Conservation (phyloP, 805 yeast genomes). For the Candida coquimbonensis region DNA sequence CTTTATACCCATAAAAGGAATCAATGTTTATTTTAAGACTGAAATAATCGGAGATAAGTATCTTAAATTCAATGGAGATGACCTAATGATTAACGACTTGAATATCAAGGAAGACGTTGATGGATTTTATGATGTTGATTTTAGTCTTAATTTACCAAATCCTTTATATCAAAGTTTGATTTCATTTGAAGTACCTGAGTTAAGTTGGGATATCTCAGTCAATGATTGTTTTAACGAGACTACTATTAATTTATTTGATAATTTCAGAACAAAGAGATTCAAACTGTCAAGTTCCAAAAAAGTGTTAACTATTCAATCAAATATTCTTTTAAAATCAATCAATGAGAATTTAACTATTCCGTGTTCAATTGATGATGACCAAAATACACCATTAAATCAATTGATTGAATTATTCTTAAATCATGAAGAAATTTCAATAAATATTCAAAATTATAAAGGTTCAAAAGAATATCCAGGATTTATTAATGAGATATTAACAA, state of each 20-base stretch:
- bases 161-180: slow-evolving; percentile 15
- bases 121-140: slow-evolving; percentile 17
- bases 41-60: slow-evolving; percentile 21
- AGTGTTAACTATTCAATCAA: slow-evolving; percentile 7
- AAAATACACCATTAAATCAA: slow-evolving; percentile 11
- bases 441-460: slow-evolving; percentile 16
- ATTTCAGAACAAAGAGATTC: slow-evolving; percentile 7
- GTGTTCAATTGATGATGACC: slow-evolving; percentile 7
- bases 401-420: slow-evolving; percentile 11
- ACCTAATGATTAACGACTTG: slow-evolving; percentile 20
- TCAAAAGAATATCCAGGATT: slow-evolving; percentile 15
- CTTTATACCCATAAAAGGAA: slow-evolving; percentile 25
- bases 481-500: slow-evolving; percentile 15
- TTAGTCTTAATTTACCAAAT: slow-evolving; percentile 17
- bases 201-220: slow-evolving; percentile 30
- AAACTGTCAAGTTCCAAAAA: slow-evolving; percentile 12
- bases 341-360: slow-evolving; percentile 1
- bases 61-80: slow-evolving; percentile 14
- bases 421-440: slow-evolving; percentile 15
- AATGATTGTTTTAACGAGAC: slow-evolving; percentile 30
- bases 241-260: slow-evolving; percentile 24
- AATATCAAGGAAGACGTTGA: slow-evolving; percentile 11
- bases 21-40: slow-evolving; percentile 26
- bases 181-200: slow-evolving; percentile 26
- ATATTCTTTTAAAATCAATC: slow-evolving; percentile 6